A percentile compares a stretch with the other conserved stretches of the same genome.
Conservation (phyloP, 2,329 filamentous ascomycete species). For the Leptoxyphium fumago region DNA sequence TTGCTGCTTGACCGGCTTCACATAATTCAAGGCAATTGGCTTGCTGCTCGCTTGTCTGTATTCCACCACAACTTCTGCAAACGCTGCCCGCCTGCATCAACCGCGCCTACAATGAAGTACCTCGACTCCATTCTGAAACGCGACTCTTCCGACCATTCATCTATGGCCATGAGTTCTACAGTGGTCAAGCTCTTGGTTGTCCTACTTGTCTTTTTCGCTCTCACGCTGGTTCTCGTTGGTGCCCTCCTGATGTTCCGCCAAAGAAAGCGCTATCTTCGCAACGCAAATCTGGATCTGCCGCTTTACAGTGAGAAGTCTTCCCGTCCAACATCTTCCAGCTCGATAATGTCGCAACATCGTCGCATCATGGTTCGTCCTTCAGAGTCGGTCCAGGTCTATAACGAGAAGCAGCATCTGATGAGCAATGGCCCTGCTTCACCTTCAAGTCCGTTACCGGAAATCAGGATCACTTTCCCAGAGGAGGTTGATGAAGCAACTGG, state of each 20-base stretch:
- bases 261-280: constrained; percentile 39
- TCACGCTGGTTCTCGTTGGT: constrained; percentile 53
- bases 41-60: no score
- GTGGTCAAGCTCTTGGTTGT: constrained; percentile 67
- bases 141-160: neutral
- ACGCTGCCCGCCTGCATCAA: no score
- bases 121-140: neutral
- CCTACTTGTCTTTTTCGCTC: constrained; percentile 62
- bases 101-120: neutral
- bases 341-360: constrained; percentile 34
- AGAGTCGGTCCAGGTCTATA: constrained; percentile 60
- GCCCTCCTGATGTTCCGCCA: constrained; percentile 55
- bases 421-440: constrained; percentile 53
- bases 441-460: constrained; percentile 73
- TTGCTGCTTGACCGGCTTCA: no score
- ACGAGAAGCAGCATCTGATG: constrained; percentile 66
- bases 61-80: no score
- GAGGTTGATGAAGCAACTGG: constrained; percentile 69
- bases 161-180: constrained; percentile 37
- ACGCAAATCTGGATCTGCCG: constrained; percentile 45
- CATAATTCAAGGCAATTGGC: no score
- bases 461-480: constrained; percentile 94
- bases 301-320: constrained; percentile 50
- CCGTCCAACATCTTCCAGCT: constrained; percentile 27
- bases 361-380: constrained; percentile 41